Evolutionary conservation across 805 yeast genomes (phyloP).

Genomic region (Yamadazyma olivae): DNA sequence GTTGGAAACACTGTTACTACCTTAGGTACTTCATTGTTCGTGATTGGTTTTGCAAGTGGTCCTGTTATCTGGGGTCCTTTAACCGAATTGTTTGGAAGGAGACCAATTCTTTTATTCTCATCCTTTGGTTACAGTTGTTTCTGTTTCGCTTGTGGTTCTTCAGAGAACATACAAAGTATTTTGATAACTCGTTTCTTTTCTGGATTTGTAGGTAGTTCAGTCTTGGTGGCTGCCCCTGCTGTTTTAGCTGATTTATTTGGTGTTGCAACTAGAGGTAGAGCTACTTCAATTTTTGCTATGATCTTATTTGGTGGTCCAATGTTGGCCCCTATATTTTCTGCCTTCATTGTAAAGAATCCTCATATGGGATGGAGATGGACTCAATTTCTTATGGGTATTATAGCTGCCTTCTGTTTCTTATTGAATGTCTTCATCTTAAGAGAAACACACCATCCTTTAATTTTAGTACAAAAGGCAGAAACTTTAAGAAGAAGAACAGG

Average conservation of each 20-base stretch:
- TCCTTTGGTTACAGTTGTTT: slow-evolving; percentile 35
- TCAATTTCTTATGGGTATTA: slow-evolving; percentile 47
- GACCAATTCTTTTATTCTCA: slow-evolving; percentile 43
- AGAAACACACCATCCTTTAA: slow-evolving; percentile 41
- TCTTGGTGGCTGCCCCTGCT: slow-evolving; percentile 82
- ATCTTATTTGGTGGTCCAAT: slow-evolving; percentile 79
- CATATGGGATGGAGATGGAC: slow-evolving; percentile 58
- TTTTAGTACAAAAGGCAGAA: slow-evolving; percentile 33
- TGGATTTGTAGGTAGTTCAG: slow-evolving; percentile 82
- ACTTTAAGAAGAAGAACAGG: slow-evolving; percentile 36
- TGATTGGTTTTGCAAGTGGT: slow-evolving; percentile 91
- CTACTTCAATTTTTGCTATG: slow-evolving; percentile 67
- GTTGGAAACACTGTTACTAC: slow-evolving; percentile 69
- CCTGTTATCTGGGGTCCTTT: slow-evolving; percentile 74
- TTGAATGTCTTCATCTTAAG: slow-evolving; percentile 27
- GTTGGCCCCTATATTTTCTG: slow-evolving; percentile 67
- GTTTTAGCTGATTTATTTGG: slow-evolving; percentile 79
- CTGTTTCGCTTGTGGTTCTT: slow-evolving; percentile 68
- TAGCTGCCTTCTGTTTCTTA: slow-evolving; percentile 30
- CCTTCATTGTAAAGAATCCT: slow-evolving; percentile 35
- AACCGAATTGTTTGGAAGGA: slow-evolving; percentile 35
- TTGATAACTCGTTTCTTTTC: slow-evolving; percentile 76
- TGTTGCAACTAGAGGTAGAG: slow-evolving; percentile 66
- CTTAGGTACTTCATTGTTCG: slow-evolving; percentile 74
- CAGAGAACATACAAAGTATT: slow-evolving; percentile 73